A percentile compares a stretch with the other conserved stretches of the same genome.
phyloP scores from a whole-genome alignment of 495 filamentous ascomycete genomes.

The Hapsidospora chrysogenum region DNA sequence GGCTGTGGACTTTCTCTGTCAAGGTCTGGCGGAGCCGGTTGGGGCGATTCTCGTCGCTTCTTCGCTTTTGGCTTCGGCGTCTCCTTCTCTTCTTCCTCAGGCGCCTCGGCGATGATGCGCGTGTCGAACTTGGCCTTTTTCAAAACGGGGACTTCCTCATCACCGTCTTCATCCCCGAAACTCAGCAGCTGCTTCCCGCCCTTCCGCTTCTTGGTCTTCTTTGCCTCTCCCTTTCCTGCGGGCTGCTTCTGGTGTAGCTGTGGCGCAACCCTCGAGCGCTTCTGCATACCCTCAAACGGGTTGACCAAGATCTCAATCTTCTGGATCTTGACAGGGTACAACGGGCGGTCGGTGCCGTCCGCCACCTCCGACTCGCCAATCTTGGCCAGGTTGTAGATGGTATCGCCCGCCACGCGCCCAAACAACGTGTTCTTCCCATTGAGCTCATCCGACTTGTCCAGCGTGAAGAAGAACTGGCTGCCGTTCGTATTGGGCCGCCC shows the following conservation, averaged over 20 bases:
- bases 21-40: too few relatives aligned
- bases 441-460: slow-evolving; percentile 68
- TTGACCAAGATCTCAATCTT: slow-evolving; percentile 74
- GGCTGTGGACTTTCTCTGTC: slow-evolving; percentile 2
- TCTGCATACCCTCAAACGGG: slow-evolving; percentile 75
- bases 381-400: slow-evolving; percentile 85
- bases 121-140: slow-evolving; percentile 91
- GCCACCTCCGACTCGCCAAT: slow-evolving; percentile 77
- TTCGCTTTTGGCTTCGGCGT: slow-evolving; percentile 14
- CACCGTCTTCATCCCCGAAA: slow-evolving; percentile 76
- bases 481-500: slow-evolving; percentile 63
- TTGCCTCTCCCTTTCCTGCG: slow-evolving; percentile 24
- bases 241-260: slow-evolving; percentile 14
- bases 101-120: slow-evolving; percentile 51
- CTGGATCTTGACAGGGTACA: slow-evolving; percentile 74
- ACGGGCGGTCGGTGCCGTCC: slow-evolving; percentile 64
- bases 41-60: slow-evolving; percentile 7
- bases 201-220: slow-evolving; percentile 65
- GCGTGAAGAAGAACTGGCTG: slow-evolving; percentile 93
- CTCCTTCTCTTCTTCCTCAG: slow-evolving; percentile 15
- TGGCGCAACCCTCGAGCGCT: slow-evolving; percentile 36
- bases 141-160: slow-evolving; percentile 42
- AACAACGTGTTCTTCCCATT: slow-evolving; percentile 85
- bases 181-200: slow-evolving; percentile 68
- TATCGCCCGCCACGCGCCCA: slow-evolving; percentile 81